Evolutionary conservation across 768 basidiomycete genomes (phyloP), one percentile per base, ranked within the genome.

Genomic region (Leucogyrophana mollusca): DNA sequence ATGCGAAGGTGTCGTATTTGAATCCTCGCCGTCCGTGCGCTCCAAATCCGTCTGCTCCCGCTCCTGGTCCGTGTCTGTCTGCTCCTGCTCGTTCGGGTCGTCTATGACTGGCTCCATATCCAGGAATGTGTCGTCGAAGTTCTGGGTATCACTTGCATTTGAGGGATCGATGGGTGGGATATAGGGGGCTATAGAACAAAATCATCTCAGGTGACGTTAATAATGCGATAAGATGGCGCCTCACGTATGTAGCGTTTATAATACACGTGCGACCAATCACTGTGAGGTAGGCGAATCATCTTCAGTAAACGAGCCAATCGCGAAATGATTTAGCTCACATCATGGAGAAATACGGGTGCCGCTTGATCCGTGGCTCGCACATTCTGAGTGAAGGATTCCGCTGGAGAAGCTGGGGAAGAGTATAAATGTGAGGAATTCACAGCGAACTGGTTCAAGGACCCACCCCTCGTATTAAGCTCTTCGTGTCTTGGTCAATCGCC

Each of bases 41-140:
- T 87, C 87, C 7, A 76, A 74, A 54, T 89, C 87, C 0, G 85
- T 87, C 16, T 82, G 77, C 18, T 74, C 74, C 10, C 78, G 79
- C 50, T 85, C 83, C 55, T 79, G 80, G 60, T 87, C 87, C 20
- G 84, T 87, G 59, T 87, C 84, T 45, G 72, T 73, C 52, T 77
- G 74, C 39, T 78, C 73, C 51, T 74, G 73, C 27, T 79, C 74
- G 56, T 79, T 76, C 50, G 74, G 77, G 42, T 88, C 87, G 53
- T 94, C 89, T 51, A 98, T 82, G 39, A 90, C 85, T 18, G 94
- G 91, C 54, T 88, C 86, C 90, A 98, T 95, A 61, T 90, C 90
- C 49, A 98, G 78, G 82, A 96, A 98, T 33, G 90, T 85, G 52
- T 94, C 90, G 66, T 98, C 95, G 66, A 98, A 99, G 69, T 98